Conservation (phyloP, 306 rosid species). For the peach (Prunus persica) region DNA sequence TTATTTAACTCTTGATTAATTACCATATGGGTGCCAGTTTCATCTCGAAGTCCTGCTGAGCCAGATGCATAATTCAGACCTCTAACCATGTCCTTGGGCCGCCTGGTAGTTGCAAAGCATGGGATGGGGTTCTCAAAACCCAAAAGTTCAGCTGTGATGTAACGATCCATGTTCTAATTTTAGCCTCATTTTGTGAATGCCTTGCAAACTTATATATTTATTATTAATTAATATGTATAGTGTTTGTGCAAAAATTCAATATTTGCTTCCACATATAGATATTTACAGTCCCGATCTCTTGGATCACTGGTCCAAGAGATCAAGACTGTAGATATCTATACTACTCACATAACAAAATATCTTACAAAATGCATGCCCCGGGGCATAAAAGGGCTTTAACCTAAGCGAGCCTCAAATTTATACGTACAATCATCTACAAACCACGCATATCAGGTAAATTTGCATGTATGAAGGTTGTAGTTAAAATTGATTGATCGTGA, state of each 20-base stretch:
- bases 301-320: too few relatives aligned
- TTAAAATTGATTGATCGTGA: neutral
- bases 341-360: neutral
- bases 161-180: too few relatives aligned
- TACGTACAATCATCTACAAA: neutral
- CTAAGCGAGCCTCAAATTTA: neutral
- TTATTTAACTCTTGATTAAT: neutral
- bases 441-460: neutral
- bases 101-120: neutral
- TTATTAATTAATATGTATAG: neutral
- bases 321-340: too few relatives aligned
- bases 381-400: too few relatives aligned
- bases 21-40: conserved; percentile 19
- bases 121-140: conserved; percentile 16
- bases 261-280: neutral
- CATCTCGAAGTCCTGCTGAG: conserved; percentile 20
- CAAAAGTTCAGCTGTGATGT: conserved; percentile 15
- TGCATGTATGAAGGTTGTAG: neutral
- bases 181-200: neutral
- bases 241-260: too few relatives aligned
- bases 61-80: conserved; percentile 35
- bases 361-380: too few relatives aligned
- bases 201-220: neutral
- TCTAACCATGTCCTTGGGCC: neutral
- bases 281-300: too few relatives aligned